A percentile compares a stretch with the other conserved stretches of the same genome.
phyloP scores from a whole-genome alignment of 768 basidiomycete genomes.

The Boletales sp. region DNA sequence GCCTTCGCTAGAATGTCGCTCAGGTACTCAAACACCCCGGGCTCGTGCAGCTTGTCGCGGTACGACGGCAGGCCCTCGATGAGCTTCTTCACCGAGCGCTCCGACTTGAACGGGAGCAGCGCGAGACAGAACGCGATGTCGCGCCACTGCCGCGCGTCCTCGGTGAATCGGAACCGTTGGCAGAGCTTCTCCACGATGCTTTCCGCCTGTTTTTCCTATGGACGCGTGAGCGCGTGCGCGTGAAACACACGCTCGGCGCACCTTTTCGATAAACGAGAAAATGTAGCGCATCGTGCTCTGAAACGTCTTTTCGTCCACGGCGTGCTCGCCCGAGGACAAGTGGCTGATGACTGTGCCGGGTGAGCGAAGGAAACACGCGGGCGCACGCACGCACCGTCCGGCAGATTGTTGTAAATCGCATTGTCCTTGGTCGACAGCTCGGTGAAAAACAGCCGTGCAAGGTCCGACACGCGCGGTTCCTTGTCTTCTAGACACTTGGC shows the following conservation, averaged over 20 bases:
- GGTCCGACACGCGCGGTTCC: conserved; percentile 81
- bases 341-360: conserved; percentile 63
- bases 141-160: conserved; percentile 92
- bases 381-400: conserved; percentile 63
- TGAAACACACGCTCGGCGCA: conserved; percentile 15
- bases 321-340: conserved; percentile 83
- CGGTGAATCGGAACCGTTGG: conserved; percentile 86
- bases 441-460: conserved; percentile 97
- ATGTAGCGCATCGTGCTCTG: conserved; percentile 93
- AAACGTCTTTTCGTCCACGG: conserved; percentile 90
- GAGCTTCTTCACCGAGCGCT: conserved; percentile 93
- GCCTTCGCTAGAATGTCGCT: conserved; percentile 91
- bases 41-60: conserved; percentile 93
- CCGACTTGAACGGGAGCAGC: conserved; percentile 93
- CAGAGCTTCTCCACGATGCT: conserved; percentile 97
- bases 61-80: conserved; percentile 91
- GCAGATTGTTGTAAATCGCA: conserved; percentile 97
- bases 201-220: conserved; percentile 95
- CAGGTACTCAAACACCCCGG: conserved; percentile 75
- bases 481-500: conserved; percentile 97
- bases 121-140: conserved; percentile 97
- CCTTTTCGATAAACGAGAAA: conserved; percentile 97
- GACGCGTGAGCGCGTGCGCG: too few species aligned
- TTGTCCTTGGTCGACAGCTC: conserved; percentile 97
- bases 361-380: neutral